phyloP scores from a whole-genome alignment of 2,329 filamentous ascomycete species.

The Penicillium sp. region DNA sequence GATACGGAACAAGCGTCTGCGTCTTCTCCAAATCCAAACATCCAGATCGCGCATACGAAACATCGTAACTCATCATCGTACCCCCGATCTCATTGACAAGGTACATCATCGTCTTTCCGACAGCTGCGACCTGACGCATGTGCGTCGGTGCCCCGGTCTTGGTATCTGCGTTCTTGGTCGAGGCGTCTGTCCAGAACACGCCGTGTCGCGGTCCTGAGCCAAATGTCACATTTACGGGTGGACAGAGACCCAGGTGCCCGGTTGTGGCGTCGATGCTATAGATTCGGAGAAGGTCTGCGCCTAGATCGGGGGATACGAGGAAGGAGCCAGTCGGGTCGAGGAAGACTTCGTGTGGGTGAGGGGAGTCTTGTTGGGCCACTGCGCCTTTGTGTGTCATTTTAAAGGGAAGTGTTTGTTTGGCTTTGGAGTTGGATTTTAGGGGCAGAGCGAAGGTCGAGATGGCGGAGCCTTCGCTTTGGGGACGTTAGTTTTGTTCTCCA shows the following conservation, averaged over 20 bases:
- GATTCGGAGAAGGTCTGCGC: constrained; percentile 62
- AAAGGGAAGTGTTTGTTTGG: constrained; percentile 46
- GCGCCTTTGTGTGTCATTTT: constrained; percentile 37
- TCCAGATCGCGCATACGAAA: constrained; percentile 28
- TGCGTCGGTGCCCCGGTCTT: constrained; percentile 1
- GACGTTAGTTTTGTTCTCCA: constrained; percentile 4
- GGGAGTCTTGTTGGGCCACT: constrained; percentile 52
- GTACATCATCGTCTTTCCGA: constrained; percentile 31
- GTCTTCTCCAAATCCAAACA: constrained; percentile 28
- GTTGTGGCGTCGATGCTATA: constrained; percentile 52
- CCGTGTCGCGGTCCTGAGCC: constrained; percentile 67
- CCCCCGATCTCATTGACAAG: constrained; percentile 61
- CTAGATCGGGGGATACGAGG: constrained; percentile 65
- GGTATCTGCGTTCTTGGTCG: not conserved
- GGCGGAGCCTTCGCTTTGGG: constrained; percentile 28
- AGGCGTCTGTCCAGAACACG: constrained; percentile 50
- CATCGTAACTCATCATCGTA: constrained; percentile 50
- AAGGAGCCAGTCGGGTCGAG: constrained; percentile 66
- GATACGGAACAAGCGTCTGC: constrained; percentile 28
- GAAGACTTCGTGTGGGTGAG: constrained; percentile 66
- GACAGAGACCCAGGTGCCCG: constrained; percentile 47
- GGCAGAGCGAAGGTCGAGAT: constrained; percentile 36
- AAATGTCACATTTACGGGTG: constrained; percentile 42
- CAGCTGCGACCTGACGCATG: constrained; percentile 12
- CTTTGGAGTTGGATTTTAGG: constrained; percentile 8